A percentile compares a stretch with the other conserved stretches of the same genome.
Conservation (phyloP, 306 rosid genomes). For the Dryas alaskensis region DNA sequence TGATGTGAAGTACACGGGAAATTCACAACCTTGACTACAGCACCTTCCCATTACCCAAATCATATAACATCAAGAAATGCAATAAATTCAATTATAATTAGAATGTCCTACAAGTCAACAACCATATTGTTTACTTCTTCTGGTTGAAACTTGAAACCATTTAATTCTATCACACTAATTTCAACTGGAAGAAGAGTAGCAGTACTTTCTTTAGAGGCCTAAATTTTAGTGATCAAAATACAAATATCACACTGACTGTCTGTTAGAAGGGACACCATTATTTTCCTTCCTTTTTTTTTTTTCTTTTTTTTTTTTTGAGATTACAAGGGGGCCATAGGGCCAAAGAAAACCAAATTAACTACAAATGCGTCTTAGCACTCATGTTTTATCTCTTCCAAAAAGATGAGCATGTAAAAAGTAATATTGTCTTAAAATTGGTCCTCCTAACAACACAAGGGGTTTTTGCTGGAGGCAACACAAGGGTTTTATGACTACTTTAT, state of each 20-base stretch:
- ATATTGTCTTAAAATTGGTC: neutral
- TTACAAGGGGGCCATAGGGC: no score
- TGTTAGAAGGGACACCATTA: no score
- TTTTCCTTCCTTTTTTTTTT: no score
- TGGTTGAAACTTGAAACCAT: conserved; percentile 5
- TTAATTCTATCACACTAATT: neutral
- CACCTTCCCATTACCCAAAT: neutral
- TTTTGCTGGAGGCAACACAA: no score
- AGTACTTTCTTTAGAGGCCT: neutral
- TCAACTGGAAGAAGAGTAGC: neutral
- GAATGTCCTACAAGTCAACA: neutral
- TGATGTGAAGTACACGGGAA: conserved; percentile 1
- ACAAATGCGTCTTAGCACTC: no score
- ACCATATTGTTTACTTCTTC: neutral
- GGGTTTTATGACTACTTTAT: conserved; percentile 11
- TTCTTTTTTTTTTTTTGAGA: no score
- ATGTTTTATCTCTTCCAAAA: conserved; percentile 1
- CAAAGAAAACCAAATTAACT: no score
- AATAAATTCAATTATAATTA: neutral
- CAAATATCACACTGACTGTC: neutral
- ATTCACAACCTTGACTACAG: neutral
- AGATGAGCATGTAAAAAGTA: conserved; percentile 18
- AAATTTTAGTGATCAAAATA: conserved; percentile 15
- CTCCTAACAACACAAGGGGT: conserved; percentile 5
- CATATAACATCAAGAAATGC: neutral